A percentile compares a stretch with the other conserved stretches of the same genome.
Conservation (phyloP, 805 yeast species). For the Candida boleticola region DNA sequence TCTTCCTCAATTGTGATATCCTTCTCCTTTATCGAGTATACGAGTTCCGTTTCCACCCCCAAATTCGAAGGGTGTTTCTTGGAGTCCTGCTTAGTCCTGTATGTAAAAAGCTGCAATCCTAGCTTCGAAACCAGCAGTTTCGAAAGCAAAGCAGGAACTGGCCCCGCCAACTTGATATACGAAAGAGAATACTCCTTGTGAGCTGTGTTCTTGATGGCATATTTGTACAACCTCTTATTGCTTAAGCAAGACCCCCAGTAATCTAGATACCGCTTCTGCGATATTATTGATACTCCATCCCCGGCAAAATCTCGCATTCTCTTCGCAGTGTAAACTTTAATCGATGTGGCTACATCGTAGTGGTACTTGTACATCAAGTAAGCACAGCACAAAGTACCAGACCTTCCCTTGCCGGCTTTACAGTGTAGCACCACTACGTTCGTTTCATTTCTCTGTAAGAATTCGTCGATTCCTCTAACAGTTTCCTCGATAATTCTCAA, state of each 20-base stretch:
- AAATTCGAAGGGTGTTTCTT: not conserved
- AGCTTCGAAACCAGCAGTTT: constrained; percentile 5
- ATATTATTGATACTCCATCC: constrained; percentile 65
- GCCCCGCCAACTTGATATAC: not conserved
- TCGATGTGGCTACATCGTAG: constrained; percentile 43
- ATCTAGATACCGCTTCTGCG: constrained; percentile 65
- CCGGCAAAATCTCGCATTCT: constrained; percentile 60
- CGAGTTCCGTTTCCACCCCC: constrained; percentile 6
- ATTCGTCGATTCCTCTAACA: constrained; percentile 45
- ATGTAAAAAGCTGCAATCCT: constrained; percentile 6
- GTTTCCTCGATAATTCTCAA: constrained; percentile 47
- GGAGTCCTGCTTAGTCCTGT: not conserved
- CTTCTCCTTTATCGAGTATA: constrained; percentile 1
- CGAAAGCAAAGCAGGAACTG: not conserved
- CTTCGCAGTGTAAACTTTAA: constrained; percentile 48
- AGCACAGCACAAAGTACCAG: constrained; percentile 75
- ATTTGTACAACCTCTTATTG: not conserved
- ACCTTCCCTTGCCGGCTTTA: constrained; percentile 88
- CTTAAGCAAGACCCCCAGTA: constrained; percentile 44
- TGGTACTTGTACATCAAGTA: constrained; percentile 52
- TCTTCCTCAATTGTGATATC: not conserved
- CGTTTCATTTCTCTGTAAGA: constrained; percentile 26
- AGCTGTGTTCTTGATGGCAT: not conserved
- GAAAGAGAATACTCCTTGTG: constrained; percentile 1
- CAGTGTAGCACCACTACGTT: constrained; percentile 78